These are phyloP conservation scores for Talaromyces sp. DNA, from an alignment of 2,329 filamentous ascomycete species.

Conservation along the genomic window DNA sequence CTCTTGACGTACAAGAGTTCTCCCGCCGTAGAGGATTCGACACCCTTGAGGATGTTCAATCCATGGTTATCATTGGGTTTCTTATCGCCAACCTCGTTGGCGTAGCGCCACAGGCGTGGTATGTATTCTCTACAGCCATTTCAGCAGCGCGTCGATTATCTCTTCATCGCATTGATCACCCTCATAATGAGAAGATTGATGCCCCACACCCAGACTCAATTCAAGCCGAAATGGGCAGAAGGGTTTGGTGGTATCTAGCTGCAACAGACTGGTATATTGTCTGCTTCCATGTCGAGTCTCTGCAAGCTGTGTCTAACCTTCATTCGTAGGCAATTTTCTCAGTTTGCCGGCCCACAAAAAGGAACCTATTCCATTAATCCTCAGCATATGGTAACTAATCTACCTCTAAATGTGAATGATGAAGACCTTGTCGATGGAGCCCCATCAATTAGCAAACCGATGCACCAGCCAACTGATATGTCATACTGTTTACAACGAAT, in stretches of 20 bases:
- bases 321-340: slow-evolving; percentile 30
- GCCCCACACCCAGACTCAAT: slow-evolving; percentile 27
- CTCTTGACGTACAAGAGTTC: slow-evolving; percentile 38
- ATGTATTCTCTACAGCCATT: slow-evolving; percentile 34
- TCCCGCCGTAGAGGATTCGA: slow-evolving; percentile 23
- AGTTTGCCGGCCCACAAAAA: slow-evolving; percentile 37
- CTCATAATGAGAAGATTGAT: slow-evolving; percentile 12
- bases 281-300: not conserved
- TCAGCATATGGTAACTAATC: slow-evolving; percentile 42
- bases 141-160: slow-evolving; percentile 25
- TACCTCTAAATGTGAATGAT: slow-evolving; percentile 42
- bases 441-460: slow-evolving; percentile 16
- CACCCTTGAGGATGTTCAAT: slow-evolving; percentile 42
- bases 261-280: slow-evolving; percentile 39
- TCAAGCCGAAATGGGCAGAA: slow-evolving; percentile 39
- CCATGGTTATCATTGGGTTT: slow-evolving; percentile 38
- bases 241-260: slow-evolving; percentile 48
- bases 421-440: slow-evolving; percentile 36
- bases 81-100: slow-evolving; percentile 39
- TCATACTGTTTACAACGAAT: slow-evolving; percentile 43
- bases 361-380: slow-evolving; percentile 43
- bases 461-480: slow-evolving; percentile 40
- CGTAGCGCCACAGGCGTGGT: slow-evolving; percentile 35
- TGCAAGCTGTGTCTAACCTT: not conserved
- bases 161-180: slow-evolving; percentile 25